A percentile compares a stretch with the other conserved stretches of the same genome.
These are phyloP conservation scores for Passiflora organensis DNA, from an alignment of 345 rosid species.

Conservation along the genomic window DNA sequence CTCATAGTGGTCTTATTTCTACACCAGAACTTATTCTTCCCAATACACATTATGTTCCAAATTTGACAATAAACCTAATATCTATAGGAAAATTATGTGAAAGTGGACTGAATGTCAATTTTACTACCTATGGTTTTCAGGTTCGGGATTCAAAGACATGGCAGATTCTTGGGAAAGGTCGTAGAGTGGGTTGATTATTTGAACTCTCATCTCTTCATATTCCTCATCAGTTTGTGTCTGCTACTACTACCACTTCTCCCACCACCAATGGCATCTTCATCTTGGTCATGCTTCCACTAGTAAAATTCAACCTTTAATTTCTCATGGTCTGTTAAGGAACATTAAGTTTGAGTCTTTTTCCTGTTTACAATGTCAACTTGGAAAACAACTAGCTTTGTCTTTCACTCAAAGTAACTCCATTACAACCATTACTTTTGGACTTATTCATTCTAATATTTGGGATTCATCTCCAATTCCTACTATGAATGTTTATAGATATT, in stretches of 20 bases:
- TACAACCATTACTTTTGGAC: not conserved
- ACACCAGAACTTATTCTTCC: not conserved
- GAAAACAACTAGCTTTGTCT: not conserved
- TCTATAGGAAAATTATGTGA: slow-evolving; percentile 12
- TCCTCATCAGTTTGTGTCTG: too few species aligned
- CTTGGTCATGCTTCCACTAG: slow-evolving; percentile 5
- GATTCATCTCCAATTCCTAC: not conserved
- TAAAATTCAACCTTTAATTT: not conserved
- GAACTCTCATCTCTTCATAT: too few species aligned
- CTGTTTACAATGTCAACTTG: not conserved
- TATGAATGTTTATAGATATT: not conserved
- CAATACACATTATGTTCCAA: not conserved
- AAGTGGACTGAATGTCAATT: not conserved
- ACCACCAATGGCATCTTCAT: not conserved
- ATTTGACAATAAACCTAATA: not conserved
- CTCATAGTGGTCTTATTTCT: not conserved
- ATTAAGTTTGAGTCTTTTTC: not conserved
- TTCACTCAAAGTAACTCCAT: too few species aligned
- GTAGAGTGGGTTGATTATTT: not conserved
- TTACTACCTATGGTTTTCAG: not conserved
- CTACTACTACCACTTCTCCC: not conserved
- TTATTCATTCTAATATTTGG: slow-evolving; percentile 3
- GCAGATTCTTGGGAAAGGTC: not conserved
- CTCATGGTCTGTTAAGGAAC: not conserved
- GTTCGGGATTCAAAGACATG: slow-evolving; percentile 1